Base-by-base conservation (phyloP, 805 yeast species). In the Starmerella apis region DNA sequence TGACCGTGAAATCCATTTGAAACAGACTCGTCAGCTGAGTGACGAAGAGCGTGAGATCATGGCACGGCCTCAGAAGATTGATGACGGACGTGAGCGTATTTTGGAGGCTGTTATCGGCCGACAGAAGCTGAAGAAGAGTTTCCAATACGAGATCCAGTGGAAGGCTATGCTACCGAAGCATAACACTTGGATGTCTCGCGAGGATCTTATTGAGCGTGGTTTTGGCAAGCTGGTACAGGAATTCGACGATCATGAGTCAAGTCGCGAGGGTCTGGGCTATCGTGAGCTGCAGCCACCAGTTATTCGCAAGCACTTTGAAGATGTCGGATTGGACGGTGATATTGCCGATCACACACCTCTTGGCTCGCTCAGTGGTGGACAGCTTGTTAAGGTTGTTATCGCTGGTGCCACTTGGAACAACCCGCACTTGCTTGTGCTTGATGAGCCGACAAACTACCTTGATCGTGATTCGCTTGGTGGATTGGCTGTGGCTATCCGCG, bases 381-480 rank as follows among this genome's bases (percentile, higher is more conserved):
- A 90, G 72, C 77, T 90, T 20, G 98, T 90, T 54, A 90, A 90
- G 70, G 97, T 90, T 56, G 98, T 90, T 53, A 90, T 90, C 72
- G 97, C 97, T 13, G 98, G 97, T 70, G 96, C 97, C 57, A 90
- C 90, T 92, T 90, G 98, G 98, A 90, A 92, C 71, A 92, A 90
- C 66, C 98, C 98, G 18, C 98, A 90, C 68, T 77, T 90, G 68
- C 77, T 90, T 56, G 98, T 90, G 38, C 76, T 90, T 57, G 98
- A 90, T 70, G 98, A 90, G 77, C 98, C 98, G 66, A 90, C 97
- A 63, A 90, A 90, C 72, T 90, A 92, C 74, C 75, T 90, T 71
- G 98, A 90, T 70, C 83, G 98, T 75, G 98, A 90, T 68, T 88
- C 97, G 23, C 75, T 90, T 55, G 98, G 97, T 68, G 98, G 96